Percentiles rank a stretch among this genome's conserved stretches.
Evolutionary conservation across 2,329 filamentous ascomycete species (phyloP).

Genomic region (Plenodomus lindquistii): DNA sequence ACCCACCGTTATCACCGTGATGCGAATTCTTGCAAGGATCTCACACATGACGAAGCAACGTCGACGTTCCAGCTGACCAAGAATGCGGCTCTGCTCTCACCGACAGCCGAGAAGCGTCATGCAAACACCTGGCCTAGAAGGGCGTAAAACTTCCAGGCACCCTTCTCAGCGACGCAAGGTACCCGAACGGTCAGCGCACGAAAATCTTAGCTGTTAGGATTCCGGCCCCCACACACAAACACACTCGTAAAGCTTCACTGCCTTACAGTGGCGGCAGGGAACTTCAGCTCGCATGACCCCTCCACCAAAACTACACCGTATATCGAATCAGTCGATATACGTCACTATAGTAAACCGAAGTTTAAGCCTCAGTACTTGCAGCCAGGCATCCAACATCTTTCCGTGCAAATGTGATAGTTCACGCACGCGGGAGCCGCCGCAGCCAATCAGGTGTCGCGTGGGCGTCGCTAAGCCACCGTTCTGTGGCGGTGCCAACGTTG

Average conservation of each 20-base stretch:
- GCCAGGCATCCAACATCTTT: conserved; percentile 8
- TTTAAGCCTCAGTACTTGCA: conserved; percentile 11
- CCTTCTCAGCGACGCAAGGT: conserved; percentile 6
- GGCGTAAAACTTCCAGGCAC: conserved; percentile 5
- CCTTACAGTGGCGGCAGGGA: conserved; percentile 17
- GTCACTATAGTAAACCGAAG: background rate
- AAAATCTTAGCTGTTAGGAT: conserved; percentile 2
- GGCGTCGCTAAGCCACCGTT: background rate
- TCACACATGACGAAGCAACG: conserved; percentile 8
- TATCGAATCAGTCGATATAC: background rate
- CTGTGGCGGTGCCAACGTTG: conserved; percentile 2
- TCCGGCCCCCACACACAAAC: conserved; percentile 11
- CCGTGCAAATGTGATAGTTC: background rate
- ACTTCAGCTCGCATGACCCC: conserved; percentile 19
- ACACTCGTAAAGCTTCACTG: conserved; percentile 13
- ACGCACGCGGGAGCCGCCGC: background rate
- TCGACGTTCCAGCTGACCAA: conserved; percentile 5
- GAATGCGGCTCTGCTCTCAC: conserved; percentile 3
- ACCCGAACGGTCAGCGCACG: conserved; percentile 5
- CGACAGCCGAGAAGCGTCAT: background rate
- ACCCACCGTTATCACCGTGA: background rate
- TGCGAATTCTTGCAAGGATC: conserved; percentile 2
- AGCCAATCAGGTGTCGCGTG: background rate
- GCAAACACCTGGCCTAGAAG: conserved; percentile 1
- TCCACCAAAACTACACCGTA: conserved; percentile 1